Conservation (phyloP, 2,329 filamentous ascomycete genomes). For the Neofusicoccum sp. region DNA sequence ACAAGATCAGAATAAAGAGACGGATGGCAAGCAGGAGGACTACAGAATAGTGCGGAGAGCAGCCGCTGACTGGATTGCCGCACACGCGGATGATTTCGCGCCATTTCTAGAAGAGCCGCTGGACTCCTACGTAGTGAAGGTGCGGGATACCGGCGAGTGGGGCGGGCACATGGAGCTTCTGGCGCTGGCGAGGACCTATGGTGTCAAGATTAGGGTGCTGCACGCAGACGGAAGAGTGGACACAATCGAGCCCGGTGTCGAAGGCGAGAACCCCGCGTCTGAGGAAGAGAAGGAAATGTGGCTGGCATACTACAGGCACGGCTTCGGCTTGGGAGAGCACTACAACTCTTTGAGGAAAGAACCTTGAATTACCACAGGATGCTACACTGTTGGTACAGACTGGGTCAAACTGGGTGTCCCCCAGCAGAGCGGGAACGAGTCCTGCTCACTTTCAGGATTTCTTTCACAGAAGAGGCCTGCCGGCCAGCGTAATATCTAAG, state of each 20-base stretch:
- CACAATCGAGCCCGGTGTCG: conserved; percentile 61
- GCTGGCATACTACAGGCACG: conserved; percentile 93
- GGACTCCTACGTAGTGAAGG: conserved; percentile 68
- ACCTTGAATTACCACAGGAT: not conserved
- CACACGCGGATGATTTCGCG: conserved; percentile 75
- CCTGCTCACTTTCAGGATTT: not conserved
- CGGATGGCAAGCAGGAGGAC: conserved; percentile 21
- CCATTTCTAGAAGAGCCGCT: conserved; percentile 84
- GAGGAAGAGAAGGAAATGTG: conserved; percentile 64
- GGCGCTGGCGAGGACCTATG: conserved; percentile 78
- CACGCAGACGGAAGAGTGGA: conserved; percentile 79
- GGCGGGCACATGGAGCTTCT: conserved; percentile 88
- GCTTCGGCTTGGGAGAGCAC: conserved; percentile 92
- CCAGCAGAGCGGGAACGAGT: not conserved
- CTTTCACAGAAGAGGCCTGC: no score
- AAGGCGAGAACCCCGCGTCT: conserved; percentile 37
- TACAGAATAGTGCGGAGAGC: conserved; percentile 69
- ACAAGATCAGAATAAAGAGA: conserved; percentile 17
- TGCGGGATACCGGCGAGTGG: conserved; percentile 90
- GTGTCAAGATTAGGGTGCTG: conserved; percentile 77
- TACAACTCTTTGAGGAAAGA: conserved; percentile 76
- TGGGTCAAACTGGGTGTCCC: not conserved
- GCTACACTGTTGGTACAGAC: not conserved
- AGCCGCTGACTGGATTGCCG: conserved; percentile 74
- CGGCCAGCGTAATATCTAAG: not conserved